Evolutionary conservation across 2,329 filamentous ascomycete genomes (phyloP).

Genomic region (Ascochyta viciae-villosae): DNA sequence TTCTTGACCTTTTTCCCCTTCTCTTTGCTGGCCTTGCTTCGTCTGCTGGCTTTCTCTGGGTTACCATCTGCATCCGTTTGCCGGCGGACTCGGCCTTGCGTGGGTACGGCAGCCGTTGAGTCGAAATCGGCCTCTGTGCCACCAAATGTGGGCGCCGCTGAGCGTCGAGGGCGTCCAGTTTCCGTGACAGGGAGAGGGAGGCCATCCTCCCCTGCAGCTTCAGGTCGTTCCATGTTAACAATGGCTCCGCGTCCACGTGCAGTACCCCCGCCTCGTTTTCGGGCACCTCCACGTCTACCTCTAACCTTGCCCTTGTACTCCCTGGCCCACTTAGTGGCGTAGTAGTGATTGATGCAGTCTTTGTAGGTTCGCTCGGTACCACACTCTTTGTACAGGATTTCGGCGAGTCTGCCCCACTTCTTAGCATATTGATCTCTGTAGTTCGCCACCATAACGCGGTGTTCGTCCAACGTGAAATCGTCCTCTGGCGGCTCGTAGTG

Average conservation of each 20-base stretch:
- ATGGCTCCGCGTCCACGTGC: slow-evolving; percentile 65
- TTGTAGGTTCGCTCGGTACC: slow-evolving; percentile 72
- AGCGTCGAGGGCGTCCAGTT: slow-evolving; percentile 58
- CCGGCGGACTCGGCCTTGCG: slow-evolving; percentile 45
- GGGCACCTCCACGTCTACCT: slow-evolving; percentile 36
- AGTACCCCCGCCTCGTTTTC: slow-evolving; percentile 42
- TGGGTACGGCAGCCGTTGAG: slow-evolving; percentile 42
- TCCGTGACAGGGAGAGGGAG: slow-evolving; percentile 53
- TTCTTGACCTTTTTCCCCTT: slow-evolving; percentile 52
- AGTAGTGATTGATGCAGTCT: slow-evolving; percentile 86
- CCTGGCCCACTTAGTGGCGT: slow-evolving; percentile 76
- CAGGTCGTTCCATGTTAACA: slow-evolving; percentile 54
- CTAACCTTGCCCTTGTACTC: slow-evolving; percentile 77
- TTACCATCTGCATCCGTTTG: slow-evolving; percentile 43
- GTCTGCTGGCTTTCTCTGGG: slow-evolving; percentile 50
- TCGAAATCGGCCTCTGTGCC: slow-evolving; percentile 71
- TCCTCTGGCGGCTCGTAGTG: slow-evolving; percentile 75
- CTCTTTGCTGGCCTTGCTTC: slow-evolving; percentile 50
- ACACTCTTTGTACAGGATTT: slow-evolving; percentile 59
- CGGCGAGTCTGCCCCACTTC: slow-evolving; percentile 81
- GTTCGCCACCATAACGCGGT: slow-evolving; percentile 72
- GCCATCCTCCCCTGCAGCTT: slow-evolving; percentile 50
- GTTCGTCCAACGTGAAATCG: slow-evolving; percentile 77
- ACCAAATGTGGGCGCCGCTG: slow-evolving; percentile 73
- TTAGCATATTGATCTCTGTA: slow-evolving; percentile 77